A percentile compares a stretch with the other conserved stretches of the same genome.
Evolutionary conservation across 2,329 filamentous ascomycete species (phyloP).

Genomic region (Apiospora arundinis): DNA sequence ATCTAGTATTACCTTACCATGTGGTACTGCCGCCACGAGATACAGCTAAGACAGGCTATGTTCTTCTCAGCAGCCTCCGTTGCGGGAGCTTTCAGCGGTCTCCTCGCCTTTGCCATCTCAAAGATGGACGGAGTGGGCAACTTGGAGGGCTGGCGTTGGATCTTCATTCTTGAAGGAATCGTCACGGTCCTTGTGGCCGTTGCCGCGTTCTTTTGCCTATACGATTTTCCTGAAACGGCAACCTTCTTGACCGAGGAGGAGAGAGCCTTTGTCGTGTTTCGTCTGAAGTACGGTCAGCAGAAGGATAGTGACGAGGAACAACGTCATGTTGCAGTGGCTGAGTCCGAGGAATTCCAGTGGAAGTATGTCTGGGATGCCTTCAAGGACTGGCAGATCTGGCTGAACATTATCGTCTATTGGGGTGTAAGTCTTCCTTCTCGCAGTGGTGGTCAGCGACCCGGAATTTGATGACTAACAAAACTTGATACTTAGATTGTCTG

Average conservation of each 20-base stretch:
- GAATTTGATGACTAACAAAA: conserved; percentile 36
- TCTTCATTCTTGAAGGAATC: conserved; percentile 74
- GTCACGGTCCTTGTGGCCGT: conserved; percentile 69
- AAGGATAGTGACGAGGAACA: conserved; percentile 32
- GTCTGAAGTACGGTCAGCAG: conserved; percentile 60
- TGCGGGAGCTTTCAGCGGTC: conserved; percentile 77
- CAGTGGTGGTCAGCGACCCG: conserved; percentile 33
- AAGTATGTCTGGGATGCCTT: conserved; percentile 40
- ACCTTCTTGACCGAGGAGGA: conserved; percentile 76
- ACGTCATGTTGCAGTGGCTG: conserved; percentile 44
- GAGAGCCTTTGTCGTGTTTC: conserved; percentile 71
- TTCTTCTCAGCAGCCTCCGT: conserved; percentile 86
- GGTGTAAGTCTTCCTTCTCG: conserved; percentile 39
- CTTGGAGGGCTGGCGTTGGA: conserved; percentile 67
- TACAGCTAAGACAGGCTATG: conserved; percentile 65
- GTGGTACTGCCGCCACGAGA: conserved; percentile 65
- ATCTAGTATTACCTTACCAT: conserved; percentile 59
- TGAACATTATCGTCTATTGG: conserved; percentile 42
- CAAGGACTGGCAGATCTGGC: conserved; percentile 48
- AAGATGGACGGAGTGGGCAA: conserved; percentile 72
- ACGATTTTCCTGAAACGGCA: conserved; percentile 83
- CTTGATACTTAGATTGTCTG: conserved; percentile 54
- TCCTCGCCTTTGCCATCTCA: conserved; percentile 72
- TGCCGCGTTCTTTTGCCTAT: conserved; percentile 72
- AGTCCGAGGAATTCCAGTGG: conserved; percentile 28